phyloP scores from a whole-genome alignment of 163 green algal species.

The Volvox carteri region DNA sequence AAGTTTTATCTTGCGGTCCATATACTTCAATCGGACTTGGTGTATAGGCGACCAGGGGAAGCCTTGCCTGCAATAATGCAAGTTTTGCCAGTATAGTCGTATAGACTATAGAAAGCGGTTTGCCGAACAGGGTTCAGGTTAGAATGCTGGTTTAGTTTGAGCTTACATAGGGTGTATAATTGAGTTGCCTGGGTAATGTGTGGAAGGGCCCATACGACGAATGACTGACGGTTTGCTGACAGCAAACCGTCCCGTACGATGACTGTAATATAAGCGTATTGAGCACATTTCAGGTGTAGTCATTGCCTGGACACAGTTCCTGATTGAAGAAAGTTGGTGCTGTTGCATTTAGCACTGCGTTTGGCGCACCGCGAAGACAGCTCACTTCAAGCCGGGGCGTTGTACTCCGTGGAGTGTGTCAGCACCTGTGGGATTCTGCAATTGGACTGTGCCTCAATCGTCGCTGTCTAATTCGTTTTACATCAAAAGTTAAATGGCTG shows the following conservation, averaged over 20 bases:
- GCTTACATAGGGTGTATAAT: too few species aligned
- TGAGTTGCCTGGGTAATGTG: background rate
- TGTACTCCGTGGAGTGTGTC: background rate
- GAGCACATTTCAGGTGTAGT: background rate
- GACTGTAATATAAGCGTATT: slow-evolving; percentile 12
- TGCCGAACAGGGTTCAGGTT: too few species aligned
- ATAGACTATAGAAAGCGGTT: too few species aligned
- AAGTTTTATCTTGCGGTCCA: too few species aligned
- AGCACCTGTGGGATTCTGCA: background rate
- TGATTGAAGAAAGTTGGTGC: background rate
- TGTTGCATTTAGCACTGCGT: background rate
- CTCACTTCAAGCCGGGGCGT: background rate
- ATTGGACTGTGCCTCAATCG: background rate
- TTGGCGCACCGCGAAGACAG: too few species aligned
- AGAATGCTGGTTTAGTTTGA: too few species aligned
- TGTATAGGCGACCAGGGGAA: too few species aligned
- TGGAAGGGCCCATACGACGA: background rate
- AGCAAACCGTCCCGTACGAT: slow-evolving; percentile 35
- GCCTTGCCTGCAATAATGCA: too few species aligned
- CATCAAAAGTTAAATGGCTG: slow-evolving; percentile 7
- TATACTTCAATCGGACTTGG: too few species aligned
- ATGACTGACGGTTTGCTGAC: slow-evolving; percentile 28
- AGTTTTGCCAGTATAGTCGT: too few species aligned
- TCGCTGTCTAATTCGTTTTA: background rate
- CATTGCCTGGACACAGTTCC: background rate